Evolutionary conservation across 202 grass and related monocot species (phyloP), one percentile per base, ranked within the genome.

Genomic region (Saccharum hybrid): DNA sequence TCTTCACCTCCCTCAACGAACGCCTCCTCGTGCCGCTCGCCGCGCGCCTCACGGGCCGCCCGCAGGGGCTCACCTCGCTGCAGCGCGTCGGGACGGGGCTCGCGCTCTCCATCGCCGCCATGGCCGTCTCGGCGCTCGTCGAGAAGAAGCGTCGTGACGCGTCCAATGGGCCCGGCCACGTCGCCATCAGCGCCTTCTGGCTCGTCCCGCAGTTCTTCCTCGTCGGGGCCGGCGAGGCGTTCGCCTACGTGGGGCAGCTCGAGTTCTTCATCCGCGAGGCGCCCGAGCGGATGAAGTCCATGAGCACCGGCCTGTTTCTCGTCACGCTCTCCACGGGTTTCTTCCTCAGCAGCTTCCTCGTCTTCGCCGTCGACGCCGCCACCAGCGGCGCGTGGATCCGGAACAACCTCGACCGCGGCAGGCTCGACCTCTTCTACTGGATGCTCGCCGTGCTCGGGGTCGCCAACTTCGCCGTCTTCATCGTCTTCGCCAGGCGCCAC

Each of bases 181-280:
- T 0, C 0, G 12, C 6, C 18, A 88, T 94, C 75, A 97, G 90
- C 78, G 92, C 84, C 0, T 98, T 98, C 85, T 98, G 92, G 92
- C 86, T 98, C 34, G 92, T 98, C 75, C 95, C 92, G 8, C 95
- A 98, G 85, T 98, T 87, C 86, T 93, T 94, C 88, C 72, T 97
- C 0, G 95, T 97, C 0, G 95, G 95, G 22, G 92, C 92, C 33
- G 92, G 95, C 21, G 95, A 98, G 89, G 95, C 90, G 4, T 98
- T 98, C 72, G 92, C 92, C 6, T 98, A 98, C 78, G 90, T 98
- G 43, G 95, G 95, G 7, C 95, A 98, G 87, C 89, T 98, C 0
- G 95, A 98, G 80, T 98, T 98, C 90, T 98, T 98, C 84, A 98
- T 98, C 74, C 88, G 89, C 8, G 92, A 98, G 82, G 95, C 87